Evolutionary conservation across 139 green algal genomes (phyloP), one percentile per base, ranked within the genome.

Genomic region (Raphidocelis subcapitata): DNA sequence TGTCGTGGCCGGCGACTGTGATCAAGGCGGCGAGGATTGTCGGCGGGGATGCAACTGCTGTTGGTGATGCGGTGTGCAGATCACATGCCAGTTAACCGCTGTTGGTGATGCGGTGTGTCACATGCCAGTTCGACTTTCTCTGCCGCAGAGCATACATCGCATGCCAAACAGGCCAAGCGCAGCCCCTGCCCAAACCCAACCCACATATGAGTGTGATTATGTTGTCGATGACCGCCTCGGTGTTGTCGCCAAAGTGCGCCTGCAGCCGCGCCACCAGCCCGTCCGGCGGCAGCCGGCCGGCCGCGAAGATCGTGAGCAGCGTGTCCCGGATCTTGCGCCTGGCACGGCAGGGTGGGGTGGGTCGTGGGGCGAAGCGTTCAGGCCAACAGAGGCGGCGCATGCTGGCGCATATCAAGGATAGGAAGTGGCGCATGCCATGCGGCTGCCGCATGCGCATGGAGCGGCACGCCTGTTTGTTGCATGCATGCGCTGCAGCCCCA

Each of bases 201-300:
- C 54, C 67, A 66, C 65, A 74, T 36, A 74, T 37, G 33, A 74
- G 28, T 0, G 15, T 49, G n/a, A 74, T 74, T 35, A 60, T 12
- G 35, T 74, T 74, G 55, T 65, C 55, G n/a, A 20, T 41, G 20
- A 52, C 52, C 21, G 33, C 44, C 28, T 57, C 29, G 62, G 54
- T 74, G 29, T 74, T n/a, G 16, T 35, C 54, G 1, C 67, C 67
- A 41, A 37, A 65, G n/a, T 65, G 54, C 23, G 62, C 55, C 5
- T 36, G n/a, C 8, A 74, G 16, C 29, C 35, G 54, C 28, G 32
- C 46, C 67, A 74, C n/a, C n/a, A 66, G 10, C 4, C 67, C 41
- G 14, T 56, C 47, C 1, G 18, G 4, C 5, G 63, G 55, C 26
- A 66, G 3, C 12, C 41, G n/a, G 4, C 54, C 54, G 24, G 55